Evolutionary conservation across 2,329 filamentous ascomycete genomes (phyloP), one percentile per base, ranked within the genome.

Genomic region (Verticillium alfalfae): DNA sequence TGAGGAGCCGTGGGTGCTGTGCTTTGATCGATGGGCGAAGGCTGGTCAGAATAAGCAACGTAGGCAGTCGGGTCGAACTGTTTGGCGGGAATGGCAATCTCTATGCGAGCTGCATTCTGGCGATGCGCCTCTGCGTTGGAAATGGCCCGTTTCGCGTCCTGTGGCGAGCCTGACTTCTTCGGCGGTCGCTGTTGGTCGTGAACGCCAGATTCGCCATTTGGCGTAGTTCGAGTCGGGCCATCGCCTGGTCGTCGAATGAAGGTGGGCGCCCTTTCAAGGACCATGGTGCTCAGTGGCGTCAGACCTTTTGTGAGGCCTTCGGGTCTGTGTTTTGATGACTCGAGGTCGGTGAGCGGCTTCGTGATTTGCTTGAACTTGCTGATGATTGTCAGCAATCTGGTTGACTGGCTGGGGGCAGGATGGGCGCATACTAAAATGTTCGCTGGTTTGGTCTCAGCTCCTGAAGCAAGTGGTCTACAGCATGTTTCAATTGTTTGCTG

Each of bases 361-460:
- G 81, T 78, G n/a, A 75, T 72, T 5, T 78, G 76, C 67, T 84
- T 85, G 73, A 88, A 88, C 67, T 86, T 82, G 74, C 86, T 88
- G 65, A 56, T 60, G 59, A 58, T 37, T 62, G 71, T 78, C 63
- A 76, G 70, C 65, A 57, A 61, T 34, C 54, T 18, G 45, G 10
- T 18, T 52, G 18, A 9, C 8, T 22, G 16, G 45, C 16, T 18
- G 12, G 45, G 8, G n/a, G n/a, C 22, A 22, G 12, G 6, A 10
- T 22, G 12, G 12, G 10, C 18, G 9, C 80, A 72, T 76, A 91
- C 89, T 85, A 91, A 69, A 89, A 78, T 10, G 89, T 88, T 65
- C 90, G 79, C 64, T 88, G 87, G n/a, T 88, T 84, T 1, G 87
- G 84, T 70, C 88, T 87, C 61, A 97, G 75, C 49, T 96, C 83